Evolutionary conservation across 805 yeast genomes (phyloP).

Genomic region (Maudiozyma pseudohumilis): DNA sequence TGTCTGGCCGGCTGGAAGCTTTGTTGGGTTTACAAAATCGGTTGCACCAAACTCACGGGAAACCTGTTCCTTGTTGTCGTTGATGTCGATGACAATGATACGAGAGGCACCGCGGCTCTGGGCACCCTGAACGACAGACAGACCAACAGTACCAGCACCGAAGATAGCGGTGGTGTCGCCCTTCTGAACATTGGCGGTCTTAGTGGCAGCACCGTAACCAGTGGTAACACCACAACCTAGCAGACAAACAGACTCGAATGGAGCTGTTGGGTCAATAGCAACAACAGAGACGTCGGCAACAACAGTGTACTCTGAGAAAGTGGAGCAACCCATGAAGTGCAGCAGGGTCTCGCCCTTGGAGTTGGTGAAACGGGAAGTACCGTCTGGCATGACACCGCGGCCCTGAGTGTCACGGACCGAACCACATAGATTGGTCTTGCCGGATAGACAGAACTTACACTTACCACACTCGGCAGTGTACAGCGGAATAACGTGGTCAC

Average conservation of each 20-base stretch:
- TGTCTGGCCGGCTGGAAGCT: conserved; percentile 59
- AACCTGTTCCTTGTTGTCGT: conserved; percentile 77
- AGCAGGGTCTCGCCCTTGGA: conserved; percentile 68
- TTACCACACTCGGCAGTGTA: conserved; percentile 96
- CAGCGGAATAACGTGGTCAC: conserved; percentile 87
- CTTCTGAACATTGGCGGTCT: conserved; percentile 74
- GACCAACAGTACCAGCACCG: conserved; percentile 97
- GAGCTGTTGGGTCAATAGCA: conserved; percentile 77
- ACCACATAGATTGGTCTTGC: conserved; percentile 94
- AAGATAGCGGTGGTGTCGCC: conserved; percentile 95
- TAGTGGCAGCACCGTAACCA: conserved; percentile 95
- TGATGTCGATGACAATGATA: conserved; percentile 80
- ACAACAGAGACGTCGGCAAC: conserved; percentile 96
- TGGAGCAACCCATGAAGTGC: conserved; percentile 98
- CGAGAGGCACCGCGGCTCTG: conserved; percentile 67
- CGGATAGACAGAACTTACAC: conserved; percentile 90
- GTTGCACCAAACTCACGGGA: conserved; percentile 89
- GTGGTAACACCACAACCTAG: conserved; percentile 98
- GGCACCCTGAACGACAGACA: conserved; percentile 95
- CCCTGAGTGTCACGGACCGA: conserved; percentile 97
- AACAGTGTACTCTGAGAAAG: conserved; percentile 94
- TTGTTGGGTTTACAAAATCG: conserved; percentile 75
- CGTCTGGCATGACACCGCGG: conserved; percentile 97
- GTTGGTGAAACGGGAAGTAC: conserved; percentile 81
- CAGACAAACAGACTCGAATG: conserved; percentile 77